Percentiles rank a stretch among this genome's conserved stretches.
Evolutionary conservation across 192 early-diverging fungal genomes (phyloP).

Genomic region (Anaeromyces robustus): DNA sequence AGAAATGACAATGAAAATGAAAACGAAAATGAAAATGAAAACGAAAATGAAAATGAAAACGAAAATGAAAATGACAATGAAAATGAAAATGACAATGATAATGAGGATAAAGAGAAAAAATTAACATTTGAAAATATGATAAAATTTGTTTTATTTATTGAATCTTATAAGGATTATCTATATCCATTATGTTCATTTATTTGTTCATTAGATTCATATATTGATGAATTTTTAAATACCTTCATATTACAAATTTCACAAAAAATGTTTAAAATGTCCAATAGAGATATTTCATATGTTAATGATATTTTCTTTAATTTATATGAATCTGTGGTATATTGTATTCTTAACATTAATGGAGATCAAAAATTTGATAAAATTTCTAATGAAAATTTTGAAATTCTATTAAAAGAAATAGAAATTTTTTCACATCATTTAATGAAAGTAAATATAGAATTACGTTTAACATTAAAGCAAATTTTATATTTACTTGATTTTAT

Average conservation of each 20-base stretch:
- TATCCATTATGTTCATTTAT: background rate
- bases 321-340: background rate
- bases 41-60: background rate
- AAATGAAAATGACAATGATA: background rate
- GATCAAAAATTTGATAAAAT: background rate
- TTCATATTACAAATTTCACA: background rate
- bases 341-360: background rate
- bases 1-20: background rate
- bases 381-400: background rate
- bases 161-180: background rate
- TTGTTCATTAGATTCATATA: background rate
- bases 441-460: background rate
- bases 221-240: background rate
- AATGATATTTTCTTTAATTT: background rate
- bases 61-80: too few species aligned
- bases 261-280: background rate
- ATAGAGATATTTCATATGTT: background rate
- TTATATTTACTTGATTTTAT: background rate
- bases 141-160: background rate
- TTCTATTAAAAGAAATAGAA: background rate
- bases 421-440: background rate
- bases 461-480: background rate
- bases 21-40: background rate
- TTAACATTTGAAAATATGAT: background rate
- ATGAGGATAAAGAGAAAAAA: background rate